Base-by-base conservation (phyloP, 805 yeast species). In the Candida golubevii region DNA sequence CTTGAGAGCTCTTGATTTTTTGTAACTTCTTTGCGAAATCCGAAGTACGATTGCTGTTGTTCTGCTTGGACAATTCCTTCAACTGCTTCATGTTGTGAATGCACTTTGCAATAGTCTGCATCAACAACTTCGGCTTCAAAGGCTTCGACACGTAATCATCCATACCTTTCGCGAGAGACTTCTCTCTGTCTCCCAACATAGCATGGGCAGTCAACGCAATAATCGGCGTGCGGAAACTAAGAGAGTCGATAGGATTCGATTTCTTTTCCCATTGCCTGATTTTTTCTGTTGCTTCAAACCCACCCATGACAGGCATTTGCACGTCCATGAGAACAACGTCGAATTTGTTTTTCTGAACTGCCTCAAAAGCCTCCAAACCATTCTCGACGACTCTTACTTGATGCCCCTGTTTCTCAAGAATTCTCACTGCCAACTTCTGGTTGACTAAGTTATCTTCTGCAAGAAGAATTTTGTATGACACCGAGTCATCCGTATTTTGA, bases 251-350 rank as follows among this genome's bases (percentile, higher is more conserved):
- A 36, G 90, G 88, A 50, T 83, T 82, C 15, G 81, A 75, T 63
- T 83, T 84, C 69, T 77, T 80, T 65, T 88, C 96, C 95, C 95
- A 87, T 58, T 85, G 88, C 54, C 96, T 72, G 42, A 88, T 88
- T 63, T 81, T 80, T 38, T 83, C 87, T 1, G 96, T 87, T 2
- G 96, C 95, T 59, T 88, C 96, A 62, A 88, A 88, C 0, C 96
- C 96, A 27, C 96, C 95, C 93, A 88, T 88, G 12, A 86, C 87
- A 8, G 96, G 96, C 96, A 88, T 88, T 63, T 88, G 96, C 36
- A 88, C 95, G 67, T 88, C 96, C 96, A 88, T 88, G 53, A 88
- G 75, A 14, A 88, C 85, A 38, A 85, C 90, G 60, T 88, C 96
- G 60, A 82, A 88, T 38, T 75, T 72, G 49, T 75, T 78, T 51